Base-by-base conservation (phyloP, 2,329 filamentous ascomycete genomes). In the Talaromyces sp. region DNA sequence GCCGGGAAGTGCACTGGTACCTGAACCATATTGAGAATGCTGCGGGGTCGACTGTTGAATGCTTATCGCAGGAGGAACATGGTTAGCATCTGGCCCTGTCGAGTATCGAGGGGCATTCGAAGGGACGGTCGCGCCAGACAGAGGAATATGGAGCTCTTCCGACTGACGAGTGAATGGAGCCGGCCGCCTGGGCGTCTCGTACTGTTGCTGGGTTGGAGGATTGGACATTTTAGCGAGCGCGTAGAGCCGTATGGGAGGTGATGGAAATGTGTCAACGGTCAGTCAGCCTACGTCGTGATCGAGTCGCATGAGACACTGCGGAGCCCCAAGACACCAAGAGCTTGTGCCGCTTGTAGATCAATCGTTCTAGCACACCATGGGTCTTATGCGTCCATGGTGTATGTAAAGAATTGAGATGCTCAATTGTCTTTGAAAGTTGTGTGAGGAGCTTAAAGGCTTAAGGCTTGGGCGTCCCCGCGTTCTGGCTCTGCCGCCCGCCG, bases 31-130 rank as follows among this genome's bases (percentile, higher is more conserved):
- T 67, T 84, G 83, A 35, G 75, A 70, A 63, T 75, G 73, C 63
- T 82, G 79, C 27, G 84, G 79, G 22, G 80, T 82, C n/a, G 83
- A 81, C 69, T 87, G 84, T 69, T 89, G 86, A 58, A 89, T 79
- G 71, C 82, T 87, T 73, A 89, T 86, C 59, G 85, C 82, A 61
- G 85, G 85, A 63, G 81, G 78, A 67, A 81, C 61, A n/a, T 64
- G 65, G 64, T 78, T 75, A 71, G 84, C 84, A 63, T 84, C 81
- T 68, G 83, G 79, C 52, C 82, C 77, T 64, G 81, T 75, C 67
- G 76, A 74, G 71, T 82, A 76, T 59, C 73, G 80, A 59, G 77
- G 74, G 45, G 71, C 68, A 57, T 77, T 79, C 47, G 78, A 75
- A 66, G 75, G 75, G 70, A 78, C 74, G 54, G 75, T 73, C 50